These are phyloP conservation scores for Parasarocladium wereldwijsianum DNA, from an alignment of 2,329 filamentous ascomycete species.

Conservation along the genomic window DNA sequence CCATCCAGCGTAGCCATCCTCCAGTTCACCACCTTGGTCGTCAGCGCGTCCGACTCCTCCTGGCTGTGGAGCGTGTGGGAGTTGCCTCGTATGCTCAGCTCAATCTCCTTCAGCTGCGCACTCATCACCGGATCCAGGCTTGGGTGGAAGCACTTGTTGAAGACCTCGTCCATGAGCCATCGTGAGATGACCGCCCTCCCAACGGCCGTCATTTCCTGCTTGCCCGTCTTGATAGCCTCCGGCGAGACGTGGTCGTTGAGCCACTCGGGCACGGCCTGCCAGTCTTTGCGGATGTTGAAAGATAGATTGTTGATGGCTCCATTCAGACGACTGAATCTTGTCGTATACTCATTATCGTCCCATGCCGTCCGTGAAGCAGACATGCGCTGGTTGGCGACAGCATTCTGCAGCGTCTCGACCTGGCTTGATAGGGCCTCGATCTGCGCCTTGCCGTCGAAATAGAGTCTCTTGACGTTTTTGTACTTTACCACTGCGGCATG, in stretches of 20 bases:
- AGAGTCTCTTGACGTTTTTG: conserved; percentile 94
- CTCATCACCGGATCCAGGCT: conserved; percentile 66
- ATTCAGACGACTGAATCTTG: conserved; percentile 78
- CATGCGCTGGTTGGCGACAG: conserved; percentile 89
- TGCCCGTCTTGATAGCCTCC: conserved; percentile 73
- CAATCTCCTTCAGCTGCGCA: conserved; percentile 67
- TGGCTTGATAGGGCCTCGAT: conserved; percentile 79
- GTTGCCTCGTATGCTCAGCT: conserved; percentile 71
- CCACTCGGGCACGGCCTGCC: conserved; percentile 71
- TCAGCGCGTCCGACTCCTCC: conserved; percentile 80
- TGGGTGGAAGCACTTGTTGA: conserved; percentile 86
- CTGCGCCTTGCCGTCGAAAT: conserved; percentile 88
- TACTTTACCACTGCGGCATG: conserved; percentile 66
- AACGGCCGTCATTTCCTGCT: conserved; percentile 95
- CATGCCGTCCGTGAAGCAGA: conserved; percentile 87
- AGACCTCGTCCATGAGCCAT: conserved; percentile 85
- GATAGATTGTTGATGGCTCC: conserved; percentile 89
- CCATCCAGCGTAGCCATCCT: conserved; percentile 86
- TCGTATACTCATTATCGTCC: conserved; percentile 87
- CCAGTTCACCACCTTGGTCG: conserved; percentile 82
- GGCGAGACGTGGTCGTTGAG: conserved; percentile 66
- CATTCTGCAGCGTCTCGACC: conserved; percentile 90
- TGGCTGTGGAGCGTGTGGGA: conserved; percentile 60
- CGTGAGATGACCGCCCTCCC: conserved; percentile 77
- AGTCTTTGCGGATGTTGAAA: conserved; percentile 93